Evolutionary conservation across 495 filamentous ascomycete species (phyloP).

Genomic region (Penicillium pancosmium): DNA sequence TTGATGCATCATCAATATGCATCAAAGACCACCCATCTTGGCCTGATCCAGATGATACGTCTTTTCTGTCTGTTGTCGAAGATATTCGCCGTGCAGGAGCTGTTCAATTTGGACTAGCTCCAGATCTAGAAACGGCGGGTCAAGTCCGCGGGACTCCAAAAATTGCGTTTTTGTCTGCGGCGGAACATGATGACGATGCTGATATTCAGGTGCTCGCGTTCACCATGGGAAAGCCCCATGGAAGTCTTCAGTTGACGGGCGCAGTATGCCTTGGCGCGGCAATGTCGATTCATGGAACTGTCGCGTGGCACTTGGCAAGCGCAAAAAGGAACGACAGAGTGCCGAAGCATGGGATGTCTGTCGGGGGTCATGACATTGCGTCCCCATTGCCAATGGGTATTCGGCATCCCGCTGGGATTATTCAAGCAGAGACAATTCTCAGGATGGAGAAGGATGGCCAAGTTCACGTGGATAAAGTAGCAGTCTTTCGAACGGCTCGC

Average conservation of each 20-base stretch:
- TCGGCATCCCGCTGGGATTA: constrained; percentile 25
- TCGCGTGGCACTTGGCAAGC: constrained; percentile 26
- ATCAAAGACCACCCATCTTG: constrained; percentile 2
- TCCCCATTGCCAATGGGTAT: constrained; percentile 15
- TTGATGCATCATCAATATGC: constrained; percentile 28
- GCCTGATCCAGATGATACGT: neutral
- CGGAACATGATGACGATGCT: neutral
- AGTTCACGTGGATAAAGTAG: constrained; percentile 24
- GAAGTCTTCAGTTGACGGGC: constrained; percentile 38
- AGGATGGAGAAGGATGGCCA: constrained; percentile 11
- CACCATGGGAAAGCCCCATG: constrained; percentile 33
- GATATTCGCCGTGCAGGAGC: constrained; percentile 31
- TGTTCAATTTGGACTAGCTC: constrained; percentile 30
- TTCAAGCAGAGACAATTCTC: constrained; percentile 23
- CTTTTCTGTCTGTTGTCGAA: constrained; percentile 23
- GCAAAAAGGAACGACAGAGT: neutral
- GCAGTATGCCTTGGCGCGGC: constrained; percentile 36
- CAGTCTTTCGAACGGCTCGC: constrained; percentile 33
- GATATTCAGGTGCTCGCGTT: constrained; percentile 29
- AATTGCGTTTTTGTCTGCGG: constrained; percentile 30
- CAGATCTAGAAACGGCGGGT: constrained; percentile 18
- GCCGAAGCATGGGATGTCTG: constrained; percentile 22
- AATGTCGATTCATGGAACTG: constrained; percentile 29
- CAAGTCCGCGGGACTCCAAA: constrained; percentile 32
- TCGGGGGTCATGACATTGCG: constrained; percentile 14